These are phyloP conservation scores for Saturnispora sekii DNA, from an alignment of 805 yeast species.

Conservation along the genomic window DNA sequence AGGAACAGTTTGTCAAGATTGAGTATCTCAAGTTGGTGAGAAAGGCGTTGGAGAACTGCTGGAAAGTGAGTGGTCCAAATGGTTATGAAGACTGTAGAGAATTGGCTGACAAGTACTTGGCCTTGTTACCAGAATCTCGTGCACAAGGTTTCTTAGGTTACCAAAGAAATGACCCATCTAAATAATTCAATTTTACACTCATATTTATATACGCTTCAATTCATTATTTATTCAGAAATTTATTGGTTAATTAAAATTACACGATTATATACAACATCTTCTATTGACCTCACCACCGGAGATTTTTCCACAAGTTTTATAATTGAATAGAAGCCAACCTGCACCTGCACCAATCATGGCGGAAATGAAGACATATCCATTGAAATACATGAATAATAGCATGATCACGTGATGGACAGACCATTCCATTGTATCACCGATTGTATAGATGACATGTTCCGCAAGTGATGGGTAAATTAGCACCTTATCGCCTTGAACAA, in stretches of 20 bases:
- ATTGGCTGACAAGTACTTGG: constrained; percentile 66
- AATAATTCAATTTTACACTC: constrained; percentile 28
- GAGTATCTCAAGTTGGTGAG: constrained; percentile 59
- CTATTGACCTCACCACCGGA: constrained; percentile 11
- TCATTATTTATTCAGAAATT: not conserved
- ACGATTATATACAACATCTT: constrained; percentile 15
- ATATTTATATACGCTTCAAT: not conserved
- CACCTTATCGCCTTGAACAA: constrained; percentile 10
- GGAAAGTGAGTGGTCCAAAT: constrained; percentile 49
- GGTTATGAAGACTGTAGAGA: constrained; percentile 74
- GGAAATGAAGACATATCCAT: constrained; percentile 17
- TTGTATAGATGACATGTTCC: constrained; percentile 11
- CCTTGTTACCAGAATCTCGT: constrained; percentile 60
- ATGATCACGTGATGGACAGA: constrained; percentile 14
- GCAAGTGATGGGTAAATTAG: constrained; percentile 13
- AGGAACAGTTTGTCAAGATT: constrained; percentile 72
- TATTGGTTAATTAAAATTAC: not conserved
- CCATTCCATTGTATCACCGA: constrained; percentile 17
- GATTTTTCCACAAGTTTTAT: constrained; percentile 7
- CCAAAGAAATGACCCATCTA: constrained; percentile 80
- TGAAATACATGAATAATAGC: constrained; percentile 17
- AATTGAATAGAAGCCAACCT: constrained; percentile 13
- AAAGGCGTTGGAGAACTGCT: constrained; percentile 68
- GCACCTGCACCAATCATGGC: constrained; percentile 15
- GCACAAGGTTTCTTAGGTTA: constrained; percentile 73